Conservation (phyloP, 805 yeast genomes). For the Komagataella pseudopastoris region DNA sequence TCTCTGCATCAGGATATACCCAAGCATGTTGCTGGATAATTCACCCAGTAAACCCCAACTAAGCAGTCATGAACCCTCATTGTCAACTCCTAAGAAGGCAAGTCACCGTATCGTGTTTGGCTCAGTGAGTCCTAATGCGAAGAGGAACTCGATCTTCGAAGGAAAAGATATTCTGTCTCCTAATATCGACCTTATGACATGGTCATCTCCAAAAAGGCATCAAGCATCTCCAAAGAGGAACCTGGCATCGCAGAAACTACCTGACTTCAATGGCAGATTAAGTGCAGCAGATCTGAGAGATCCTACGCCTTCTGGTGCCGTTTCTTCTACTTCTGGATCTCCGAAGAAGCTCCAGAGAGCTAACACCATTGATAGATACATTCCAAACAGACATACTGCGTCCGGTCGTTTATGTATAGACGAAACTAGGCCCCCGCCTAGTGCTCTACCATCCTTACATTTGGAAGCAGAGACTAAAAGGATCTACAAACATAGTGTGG, state of each 20-base stretch:
- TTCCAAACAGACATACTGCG: slow-evolving; percentile 40
- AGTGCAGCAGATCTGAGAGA: slow-evolving; percentile 11
- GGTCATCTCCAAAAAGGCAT: not conserved
- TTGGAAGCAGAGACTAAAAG: slow-evolving; percentile 39
- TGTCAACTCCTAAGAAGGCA: not conserved
- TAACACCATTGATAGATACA: slow-evolving; percentile 40
- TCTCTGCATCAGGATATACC: not conserved
- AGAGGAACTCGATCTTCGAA: slow-evolving; percentile 14
- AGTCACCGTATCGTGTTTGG: slow-evolving; percentile 18
- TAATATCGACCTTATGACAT: not conserved
- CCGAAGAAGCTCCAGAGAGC: slow-evolving; percentile 10
- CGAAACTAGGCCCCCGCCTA: slow-evolving; percentile 18
- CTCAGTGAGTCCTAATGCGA: slow-evolving; percentile 14
- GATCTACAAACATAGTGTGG: slow-evolving; percentile 69
- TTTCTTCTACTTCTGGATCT: slow-evolving; percentile 1
- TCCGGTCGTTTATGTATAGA: slow-evolving; percentile 30
- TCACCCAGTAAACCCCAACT: not conserved
- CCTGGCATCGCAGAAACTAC: not conserved
- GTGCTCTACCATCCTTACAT: slow-evolving; percentile 32
- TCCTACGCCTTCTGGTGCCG: slow-evolving; percentile 7
- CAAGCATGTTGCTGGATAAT: not conserved
- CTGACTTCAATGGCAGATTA: not conserved
- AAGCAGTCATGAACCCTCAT: not conserved
- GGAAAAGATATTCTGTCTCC: slow-evolving; percentile 10
- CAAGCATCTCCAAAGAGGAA: not conserved